Conservation (phyloP, 208 protist species). For the Acanthamoeba sp. region DNA sequence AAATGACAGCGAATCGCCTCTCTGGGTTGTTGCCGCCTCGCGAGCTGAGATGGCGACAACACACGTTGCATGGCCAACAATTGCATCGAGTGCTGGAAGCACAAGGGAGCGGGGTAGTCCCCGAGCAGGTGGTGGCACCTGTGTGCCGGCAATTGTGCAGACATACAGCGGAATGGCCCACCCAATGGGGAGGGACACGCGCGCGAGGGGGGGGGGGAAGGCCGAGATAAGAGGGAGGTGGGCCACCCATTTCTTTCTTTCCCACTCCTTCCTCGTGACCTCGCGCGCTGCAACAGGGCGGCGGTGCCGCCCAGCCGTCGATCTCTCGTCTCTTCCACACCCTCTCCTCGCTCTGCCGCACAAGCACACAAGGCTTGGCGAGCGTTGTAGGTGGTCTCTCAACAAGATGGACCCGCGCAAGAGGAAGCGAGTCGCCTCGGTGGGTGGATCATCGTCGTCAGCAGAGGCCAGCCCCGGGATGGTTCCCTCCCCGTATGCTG, state of each 20-base stretch:
- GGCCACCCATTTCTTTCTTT: neutral
- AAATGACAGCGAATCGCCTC: too few species aligned
- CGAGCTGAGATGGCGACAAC: neutral
- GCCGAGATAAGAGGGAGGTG: neutral
- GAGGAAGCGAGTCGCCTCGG: slow-evolving; percentile 1
- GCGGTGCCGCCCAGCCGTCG: neutral
- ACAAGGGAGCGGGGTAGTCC: too few species aligned
- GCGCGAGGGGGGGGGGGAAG: neutral
- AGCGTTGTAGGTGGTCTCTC: too few species aligned
- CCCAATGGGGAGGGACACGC: neutral
- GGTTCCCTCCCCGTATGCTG: neutral
- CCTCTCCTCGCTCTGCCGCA: neutral
- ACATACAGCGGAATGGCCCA: neutral
- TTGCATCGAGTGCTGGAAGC: too few species aligned
- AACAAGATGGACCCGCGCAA: slow-evolving; percentile 25
- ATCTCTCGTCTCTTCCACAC: neutral
- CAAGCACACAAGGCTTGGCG: neutral
- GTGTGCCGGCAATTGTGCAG: neutral
- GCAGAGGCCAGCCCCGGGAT: neutral
- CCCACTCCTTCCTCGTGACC: neutral
- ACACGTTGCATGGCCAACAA: too few species aligned
- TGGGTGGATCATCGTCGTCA: neutral
- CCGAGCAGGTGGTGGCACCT: too few species aligned
- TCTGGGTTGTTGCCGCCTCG: too few species aligned
- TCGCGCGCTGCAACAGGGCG: neutral